Evolutionary conservation across 2,329 filamentous ascomycete genomes (phyloP), one percentile per base, ranked within the genome.

Genomic region (Stachybotrys chlorohalonatus): DNA sequence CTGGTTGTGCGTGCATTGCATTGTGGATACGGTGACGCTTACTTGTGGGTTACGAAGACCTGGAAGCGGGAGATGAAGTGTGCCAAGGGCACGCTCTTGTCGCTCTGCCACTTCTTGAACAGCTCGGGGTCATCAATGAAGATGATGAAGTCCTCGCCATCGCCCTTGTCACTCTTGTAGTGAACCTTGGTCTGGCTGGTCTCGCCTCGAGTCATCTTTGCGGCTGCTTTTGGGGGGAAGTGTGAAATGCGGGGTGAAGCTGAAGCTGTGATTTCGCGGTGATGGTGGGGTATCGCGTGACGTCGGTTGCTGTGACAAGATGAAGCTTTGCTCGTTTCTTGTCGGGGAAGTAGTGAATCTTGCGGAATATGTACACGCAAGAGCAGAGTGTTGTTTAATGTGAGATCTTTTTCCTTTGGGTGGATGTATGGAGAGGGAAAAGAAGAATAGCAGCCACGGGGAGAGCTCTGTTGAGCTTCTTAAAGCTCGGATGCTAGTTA

Each of bases 31-130:
- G 62, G 53, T 56, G 60, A 52, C 51, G 77, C 88, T 75, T 80
- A 96, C 92, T 86, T 88, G 77, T 95, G 89, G 42, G 91, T 95
- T 48, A 87, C 77, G 66, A 96, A 95, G 66, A 99, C 79, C 80
- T 95, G 89, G 80, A 90, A 97, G 7, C 87, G 81, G 56, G 86
- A 90, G 54, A 97, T 81, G 55, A 99, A 92, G 65, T 96, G 85
- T 1, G 89, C 81, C 51, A 97, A 75, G 45, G 94, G 88, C 32
- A 94, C 76, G 32, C 81, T 85, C 68, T 83, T 85, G 77, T 97
- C 93, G 5, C 69, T 75, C 77, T 85, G 84, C 93, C 93, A 97
- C 71, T 93, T 85, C 72, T 89, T 78, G 65, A 90, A 84, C 51
- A 80, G 77, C 57, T 88, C 74, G 54, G 70, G 61, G 61, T 82